Percentiles rank a stretch among this genome's conserved stretches.
phyloP scores from a whole-genome alignment of 2,329 filamentous ascomycete species.

The Botrytis tulipae region DNA sequence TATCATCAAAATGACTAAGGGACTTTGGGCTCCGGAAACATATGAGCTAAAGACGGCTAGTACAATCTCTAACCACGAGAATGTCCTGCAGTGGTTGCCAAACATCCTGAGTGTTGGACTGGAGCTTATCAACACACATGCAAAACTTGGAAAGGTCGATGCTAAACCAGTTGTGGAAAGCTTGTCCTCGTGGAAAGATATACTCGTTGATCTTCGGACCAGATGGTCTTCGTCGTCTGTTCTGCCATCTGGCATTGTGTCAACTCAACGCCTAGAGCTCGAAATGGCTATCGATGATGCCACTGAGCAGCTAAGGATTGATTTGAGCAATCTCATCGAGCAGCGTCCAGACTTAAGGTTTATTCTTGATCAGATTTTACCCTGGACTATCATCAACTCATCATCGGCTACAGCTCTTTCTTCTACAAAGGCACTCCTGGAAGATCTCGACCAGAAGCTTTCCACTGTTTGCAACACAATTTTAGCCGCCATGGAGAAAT shows the following conservation, averaged over 20 bases:
- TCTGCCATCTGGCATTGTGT: slow-evolving; percentile 53
- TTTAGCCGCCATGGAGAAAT: slow-evolving; percentile 75
- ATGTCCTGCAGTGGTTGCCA: slow-evolving; percentile 58
- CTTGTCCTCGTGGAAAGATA: slow-evolving; percentile 51
- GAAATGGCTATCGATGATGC: slow-evolving; percentile 27
- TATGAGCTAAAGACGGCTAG: slow-evolving; percentile 27
- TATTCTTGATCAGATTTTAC: slow-evolving; percentile 61
- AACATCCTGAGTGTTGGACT: slow-evolving; percentile 63
- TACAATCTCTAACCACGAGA: slow-evolving; percentile 32
- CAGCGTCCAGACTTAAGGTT: slow-evolving; percentile 60
- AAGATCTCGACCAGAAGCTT: slow-evolving; percentile 56
- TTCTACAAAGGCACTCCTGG: slow-evolving; percentile 19
- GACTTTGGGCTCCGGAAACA: slow-evolving; percentile 44
- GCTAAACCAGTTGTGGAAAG: slow-evolving; percentile 46
- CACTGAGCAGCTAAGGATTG: slow-evolving; percentile 24
- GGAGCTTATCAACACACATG: slow-evolving; percentile 64
- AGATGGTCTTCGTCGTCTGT: slow-evolving; percentile 45
- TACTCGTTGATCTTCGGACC: slow-evolving; percentile 46
- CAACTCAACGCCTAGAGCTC: slow-evolving; percentile 38
- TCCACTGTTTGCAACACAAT: slow-evolving; percentile 70
- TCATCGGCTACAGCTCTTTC: slow-evolving; percentile 20
- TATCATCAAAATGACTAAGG: slow-evolving; percentile 30
- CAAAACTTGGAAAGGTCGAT: slow-evolving; percentile 56
- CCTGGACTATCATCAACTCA: slow-evolving; percentile 54
- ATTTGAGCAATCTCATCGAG: slow-evolving; percentile 45